These are phyloP conservation scores for Starmerella vaccinii DNA, from an alignment of 805 yeast genomes.

Conservation along the genomic window DNA sequence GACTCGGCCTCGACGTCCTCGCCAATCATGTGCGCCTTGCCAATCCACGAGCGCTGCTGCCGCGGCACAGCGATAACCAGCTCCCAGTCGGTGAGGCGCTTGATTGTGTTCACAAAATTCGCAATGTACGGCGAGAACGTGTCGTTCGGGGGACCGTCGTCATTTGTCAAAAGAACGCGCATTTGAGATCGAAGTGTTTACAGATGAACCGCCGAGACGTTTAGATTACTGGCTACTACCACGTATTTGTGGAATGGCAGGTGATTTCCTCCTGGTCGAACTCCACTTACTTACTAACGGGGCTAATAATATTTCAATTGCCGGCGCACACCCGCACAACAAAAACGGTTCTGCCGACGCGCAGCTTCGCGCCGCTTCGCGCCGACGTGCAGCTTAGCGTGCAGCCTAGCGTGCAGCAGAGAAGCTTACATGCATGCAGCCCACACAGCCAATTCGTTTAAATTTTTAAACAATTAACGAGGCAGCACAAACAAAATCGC, in stretches of 20 bases:
- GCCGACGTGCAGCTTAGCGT: no score
- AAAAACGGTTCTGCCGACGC: no score
- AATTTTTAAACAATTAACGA: no score
- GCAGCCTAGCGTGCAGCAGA: no score
- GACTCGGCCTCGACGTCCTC: slow-evolving; percentile 34
- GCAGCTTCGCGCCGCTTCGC: no score
- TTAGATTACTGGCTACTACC: no score
- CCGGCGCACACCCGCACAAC: no score
- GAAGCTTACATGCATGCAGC: no score
- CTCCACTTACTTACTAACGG: no score
- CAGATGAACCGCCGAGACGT: not conserved
- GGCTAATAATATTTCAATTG: no score
- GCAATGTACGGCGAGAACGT: slow-evolving; percentile 75
- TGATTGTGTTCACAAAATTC: slow-evolving; percentile 62
- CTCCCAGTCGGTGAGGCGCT: slow-evolving; percentile 65
- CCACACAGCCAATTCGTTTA: no score
- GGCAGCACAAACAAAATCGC: no score
- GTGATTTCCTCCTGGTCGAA: not conserved
- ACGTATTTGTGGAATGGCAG: not conserved
- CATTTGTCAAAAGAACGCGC: slow-evolving; percentile 53
- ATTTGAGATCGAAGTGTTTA: not conserved
- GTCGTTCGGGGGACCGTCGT: slow-evolving; percentile 88
- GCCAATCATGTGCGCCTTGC: slow-evolving; percentile 79
- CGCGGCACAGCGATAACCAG: slow-evolving; percentile 73
- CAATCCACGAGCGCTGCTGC: slow-evolving; percentile 88